Base-by-base conservation (phyloP, 1,139 yeast genomes). In the Schwanniomyces etchellsii region DNA sequence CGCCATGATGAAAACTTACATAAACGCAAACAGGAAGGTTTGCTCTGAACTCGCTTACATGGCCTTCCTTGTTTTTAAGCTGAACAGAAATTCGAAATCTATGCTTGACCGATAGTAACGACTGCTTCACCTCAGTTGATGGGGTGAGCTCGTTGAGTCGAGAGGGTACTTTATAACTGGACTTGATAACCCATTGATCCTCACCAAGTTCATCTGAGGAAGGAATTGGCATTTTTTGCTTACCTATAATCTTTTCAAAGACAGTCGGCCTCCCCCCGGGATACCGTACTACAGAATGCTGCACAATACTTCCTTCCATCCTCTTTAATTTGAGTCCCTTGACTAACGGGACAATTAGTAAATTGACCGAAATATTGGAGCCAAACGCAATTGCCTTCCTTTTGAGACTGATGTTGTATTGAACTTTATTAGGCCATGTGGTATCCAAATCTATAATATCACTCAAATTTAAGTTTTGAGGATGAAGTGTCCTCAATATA, bases 31-130 rank as follows among this genome's bases (percentile, higher is more conserved):
- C 61, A 0, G 89, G 88, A 29, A 81, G 54, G 27, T 81, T 77
- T 3, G 88, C 84, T 28, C 85, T 58, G 18, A 81, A 55, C 52
- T 81, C 89, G 36, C 83, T 77, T 5, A 72, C 62, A 45, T 77
- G 83, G 2, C 85, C 84, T 37, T 70, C 77, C 2, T 73, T 61
- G 45, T 80, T 81, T 17, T 69, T 59, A 27, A 81, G 51, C 32
- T 72, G 73, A 16, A 81, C 67, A 3, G 66, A 65, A 14, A 80
- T 56, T 35, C 80, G 69, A 27, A 81, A 47, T 42, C 81, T 67
- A 50, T 81, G 89, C 35, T 75, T 70, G 5, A 79, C 81, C 35
- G 64, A 69, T 30, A 79, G 60, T 33, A 74, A 48, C 16, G 65
- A 68, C 29, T 64, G 57, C 31, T 64, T 64, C 26, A 76, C 52